Evolutionary conservation across 495 filamentous ascomycete species (phyloP), one percentile per base, ranked within the genome.

Genomic region (Penicillium angulare): DNA sequence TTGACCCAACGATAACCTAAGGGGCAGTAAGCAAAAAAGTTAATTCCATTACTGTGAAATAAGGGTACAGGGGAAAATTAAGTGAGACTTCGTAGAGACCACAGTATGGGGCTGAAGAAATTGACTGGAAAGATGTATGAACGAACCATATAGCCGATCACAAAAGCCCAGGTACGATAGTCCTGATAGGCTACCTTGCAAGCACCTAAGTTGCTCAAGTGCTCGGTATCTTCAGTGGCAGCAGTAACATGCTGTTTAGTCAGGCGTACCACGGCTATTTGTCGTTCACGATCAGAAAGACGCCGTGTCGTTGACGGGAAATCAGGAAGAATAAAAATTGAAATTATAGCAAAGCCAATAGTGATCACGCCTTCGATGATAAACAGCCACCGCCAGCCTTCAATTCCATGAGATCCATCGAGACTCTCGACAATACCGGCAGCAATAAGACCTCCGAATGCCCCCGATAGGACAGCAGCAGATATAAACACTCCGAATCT

Each of bases 331-430:
- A 68, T 54, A 27, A 65, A 68, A 7, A 55, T 17, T 5, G 59
- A 39, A 7, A 66, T 63, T 10, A 66, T 21, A 0, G 59, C 63
- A 34, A 53, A 42, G 0, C 61, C 59, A 26, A 60, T 48, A 0
- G 86, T 87, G 42, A 73, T 72, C 6, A 68, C 60, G 2, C 87
- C 86, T 56, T 90, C 86, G 34, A 89, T 79, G 42, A 89, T 67
- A 59, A 90, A 90, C 2, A 89, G 75, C 69, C 86, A 89, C 15
- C 82, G 72, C 87, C 87, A 90, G 3, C 74, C 68, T 5, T 65
- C 61, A 50, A 89, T 90, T 27, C 82, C 83, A 23, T 79, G 66
- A 1, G 43, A 59, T 1, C 65, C 67, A 13, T 66, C 60, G 1
- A 71, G 52, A 1, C 53, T 46, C 7, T 55, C 42, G 6, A 60